Evolutionary conservation across 2,329 filamentous ascomycete genomes (phyloP).

Genomic region (Lasiodiplodia citricola): DNA sequence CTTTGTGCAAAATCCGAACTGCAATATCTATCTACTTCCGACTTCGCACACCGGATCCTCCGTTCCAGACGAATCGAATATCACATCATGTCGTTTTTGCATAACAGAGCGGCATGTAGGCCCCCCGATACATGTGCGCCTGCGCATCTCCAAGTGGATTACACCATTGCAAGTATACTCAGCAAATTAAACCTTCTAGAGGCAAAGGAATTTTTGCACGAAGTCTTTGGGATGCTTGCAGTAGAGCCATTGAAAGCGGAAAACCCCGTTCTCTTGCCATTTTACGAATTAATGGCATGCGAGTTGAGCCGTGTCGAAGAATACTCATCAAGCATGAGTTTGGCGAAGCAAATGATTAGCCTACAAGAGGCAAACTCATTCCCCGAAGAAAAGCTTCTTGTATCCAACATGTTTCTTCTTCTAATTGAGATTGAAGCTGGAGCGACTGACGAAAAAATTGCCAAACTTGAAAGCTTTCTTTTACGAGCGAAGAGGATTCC

Average conservation of each 20-base stretch:
- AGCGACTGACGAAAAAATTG: background rate
- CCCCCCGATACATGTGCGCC: background rate
- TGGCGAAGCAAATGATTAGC: background rate
- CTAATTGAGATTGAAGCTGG: too few species aligned
- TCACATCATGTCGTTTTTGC: background rate
- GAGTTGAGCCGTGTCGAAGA: too few species aligned
- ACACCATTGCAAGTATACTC: background rate
- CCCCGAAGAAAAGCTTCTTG: background rate
- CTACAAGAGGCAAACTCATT: background rate
- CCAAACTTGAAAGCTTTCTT: background rate
- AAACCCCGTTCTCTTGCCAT: background rate
- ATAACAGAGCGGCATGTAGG: background rate
- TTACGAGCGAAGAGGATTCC: too few species aligned
- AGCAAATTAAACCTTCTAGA: rapidly evolving
- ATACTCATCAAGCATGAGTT: background rate
- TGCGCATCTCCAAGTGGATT: background rate
- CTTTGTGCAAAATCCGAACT: background rate
- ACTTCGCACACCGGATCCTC: background rate
- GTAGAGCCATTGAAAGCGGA: background rate
- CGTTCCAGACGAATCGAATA: background rate
- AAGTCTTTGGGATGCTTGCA: too few species aligned
- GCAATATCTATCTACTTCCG: background rate
- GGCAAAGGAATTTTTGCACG: too few species aligned
- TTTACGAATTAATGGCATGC: background rate
- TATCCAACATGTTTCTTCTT: too few species aligned